Percentiles rank a stretch among this genome's conserved stretches.
Evolutionary conservation across 2,329 filamentous ascomycete genomes (phyloP).

Genomic region (Sarocladium brachiariae): DNA sequence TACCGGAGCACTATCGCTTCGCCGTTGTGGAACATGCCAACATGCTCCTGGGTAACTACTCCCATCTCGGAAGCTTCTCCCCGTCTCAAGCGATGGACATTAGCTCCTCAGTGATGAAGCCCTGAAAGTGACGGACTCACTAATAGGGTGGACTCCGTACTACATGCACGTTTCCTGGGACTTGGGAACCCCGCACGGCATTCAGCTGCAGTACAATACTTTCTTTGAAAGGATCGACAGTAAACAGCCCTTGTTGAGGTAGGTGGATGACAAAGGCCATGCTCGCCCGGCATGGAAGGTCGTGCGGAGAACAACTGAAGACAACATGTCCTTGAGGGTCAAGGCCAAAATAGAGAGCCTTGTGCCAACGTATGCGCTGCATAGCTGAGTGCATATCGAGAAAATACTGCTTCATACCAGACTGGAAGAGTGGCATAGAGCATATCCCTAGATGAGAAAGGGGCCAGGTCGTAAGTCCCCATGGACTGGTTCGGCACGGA

Average conservation of each 20-base stretch:
- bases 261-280: no score
- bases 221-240: no score
- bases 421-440: neutral
- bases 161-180: no score
- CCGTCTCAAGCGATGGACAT: neutral
- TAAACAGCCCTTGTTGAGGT: no score
- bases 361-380: no score
- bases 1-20: slow-evolving; percentile 5
- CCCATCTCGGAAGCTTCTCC: neutral
- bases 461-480: neutral
- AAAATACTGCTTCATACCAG: neutral
- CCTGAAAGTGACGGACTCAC: neutral
- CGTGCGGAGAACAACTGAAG: no score
- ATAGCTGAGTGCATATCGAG: no score
- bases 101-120: neutral
- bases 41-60: neutral
- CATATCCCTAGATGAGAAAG: neutral
- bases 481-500: neutral
- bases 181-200: no score
- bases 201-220: no score
- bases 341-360: no score
- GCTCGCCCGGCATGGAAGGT: no score
- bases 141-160: neutral
- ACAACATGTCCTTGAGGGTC: no score
- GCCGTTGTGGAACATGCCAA: neutral